Base-by-base conservation (phyloP, 228 moss, liverwort and hornwort species). In the Sphagnum fallax region DNA sequence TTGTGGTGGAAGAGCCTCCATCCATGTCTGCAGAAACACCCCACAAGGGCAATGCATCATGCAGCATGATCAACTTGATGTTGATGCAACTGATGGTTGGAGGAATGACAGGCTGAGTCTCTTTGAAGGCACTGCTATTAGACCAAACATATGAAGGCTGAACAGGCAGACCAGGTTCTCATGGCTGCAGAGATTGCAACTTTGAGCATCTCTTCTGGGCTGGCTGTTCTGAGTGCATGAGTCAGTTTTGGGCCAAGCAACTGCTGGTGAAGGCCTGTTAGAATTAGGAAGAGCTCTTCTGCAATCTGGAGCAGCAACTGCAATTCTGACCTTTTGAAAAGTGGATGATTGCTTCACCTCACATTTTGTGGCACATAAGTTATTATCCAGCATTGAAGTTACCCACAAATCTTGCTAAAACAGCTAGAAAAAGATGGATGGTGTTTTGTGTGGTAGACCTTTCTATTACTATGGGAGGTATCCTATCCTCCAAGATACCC, bases 211-310 rank as follows among this genome's bases (percentile, higher is more conserved):
- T 62, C 71, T 68, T 66, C 72, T 50, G 72, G 67, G 14, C 7
- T 76, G 63, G 67, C 67, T 10, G 72, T 48, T 53, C 8, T 68
- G 52, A 76, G 67, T 72, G 67, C 67, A 0, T 72, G 48, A 76
- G 63, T 72, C 67, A 0, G 76, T 68, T 8, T 72, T 72, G 48
- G 76, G 76, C 8, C 49, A 72, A 68, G 18, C 57, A 6, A 77
- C 68, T 48, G 0, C 16, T 4, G 16, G 68, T 11, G 76, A 77
- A 72, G 76, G 72, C 15, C 50, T 72, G 67, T 13, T 64, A 49
- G 72, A 72, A 64, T 55, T 77, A 13, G 76, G 72, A 67, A 67
- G 72, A 65, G 76, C 76, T 77, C 67, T 77, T n/a, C 53, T 77
- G 76, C 67, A 0, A 10, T 67, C 76, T 32, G 32, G 32, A 32